Evolutionary conservation across 176 grass and related monocot species (phyloP).

Genomic region (Oryza australiensis): DNA sequence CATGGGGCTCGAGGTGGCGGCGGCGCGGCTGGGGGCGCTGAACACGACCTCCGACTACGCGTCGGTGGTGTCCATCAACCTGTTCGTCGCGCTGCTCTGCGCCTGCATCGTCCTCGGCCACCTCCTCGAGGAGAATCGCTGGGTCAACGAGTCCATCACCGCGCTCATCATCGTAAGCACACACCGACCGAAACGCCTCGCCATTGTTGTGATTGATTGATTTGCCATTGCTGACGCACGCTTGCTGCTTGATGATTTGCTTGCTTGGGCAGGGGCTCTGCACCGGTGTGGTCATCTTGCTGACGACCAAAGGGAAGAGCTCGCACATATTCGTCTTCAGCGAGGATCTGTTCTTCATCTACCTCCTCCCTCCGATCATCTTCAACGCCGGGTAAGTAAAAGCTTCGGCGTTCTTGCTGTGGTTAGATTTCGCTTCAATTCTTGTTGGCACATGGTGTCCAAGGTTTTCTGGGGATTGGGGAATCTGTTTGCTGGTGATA

Average conservation of each 20-base stretch:
- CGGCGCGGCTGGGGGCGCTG: conserved; percentile 52
- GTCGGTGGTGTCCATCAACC: conserved; percentile 91
- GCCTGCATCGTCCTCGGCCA: conserved; percentile 94
- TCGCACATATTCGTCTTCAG: conserved; percentile 97
- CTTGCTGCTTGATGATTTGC: background rate
- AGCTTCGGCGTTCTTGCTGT: background rate
- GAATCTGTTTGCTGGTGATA: background rate
- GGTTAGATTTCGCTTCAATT: background rate
- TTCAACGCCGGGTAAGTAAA: conserved; percentile 89
- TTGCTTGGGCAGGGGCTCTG: conserved; percentile 64
- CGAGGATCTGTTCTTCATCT: conserved; percentile 99
- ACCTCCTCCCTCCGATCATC: conserved; percentile 97
- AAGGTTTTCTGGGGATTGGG: background rate
- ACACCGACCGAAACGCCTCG: too few relatives aligned
- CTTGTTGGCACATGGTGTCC: background rate
- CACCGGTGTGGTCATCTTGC: conserved; percentile 84
- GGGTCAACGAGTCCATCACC: conserved; percentile 97
- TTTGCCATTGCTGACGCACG: background rate
- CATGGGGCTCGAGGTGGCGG: conserved; percentile 61
- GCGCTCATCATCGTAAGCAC: conserved; percentile 73
- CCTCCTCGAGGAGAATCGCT: conserved; percentile 87
- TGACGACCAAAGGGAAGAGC: conserved; percentile 84
- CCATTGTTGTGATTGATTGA: background rate
- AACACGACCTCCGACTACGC: conserved; percentile 70
- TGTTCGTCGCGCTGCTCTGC: conserved; percentile 84